Percentiles rank a stretch among this genome's conserved stretches.
These are phyloP conservation scores for Botrytis paeoniae DNA, from an alignment of 2,329 filamentous ascomycete genomes.

Conservation along the genomic window DNA sequence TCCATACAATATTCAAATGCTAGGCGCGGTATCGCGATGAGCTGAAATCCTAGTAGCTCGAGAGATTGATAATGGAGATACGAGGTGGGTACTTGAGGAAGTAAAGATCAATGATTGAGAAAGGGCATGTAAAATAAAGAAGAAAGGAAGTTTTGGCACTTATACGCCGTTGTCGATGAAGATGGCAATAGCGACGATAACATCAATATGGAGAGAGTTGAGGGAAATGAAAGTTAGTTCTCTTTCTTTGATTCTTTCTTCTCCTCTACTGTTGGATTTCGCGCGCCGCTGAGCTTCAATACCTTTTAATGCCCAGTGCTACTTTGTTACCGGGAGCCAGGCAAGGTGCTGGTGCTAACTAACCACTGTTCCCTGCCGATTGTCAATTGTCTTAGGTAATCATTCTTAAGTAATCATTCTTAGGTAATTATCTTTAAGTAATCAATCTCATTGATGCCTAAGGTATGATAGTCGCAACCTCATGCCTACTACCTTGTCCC, in stretches of 20 bases:
- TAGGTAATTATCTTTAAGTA: background rate
- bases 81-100: background rate
- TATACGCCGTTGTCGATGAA: background rate
- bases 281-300: background rate
- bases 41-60: background rate
- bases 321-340: background rate
- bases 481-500: background rate
- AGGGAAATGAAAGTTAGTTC: background rate
- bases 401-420: background rate
- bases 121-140: background rate
- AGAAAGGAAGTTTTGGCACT: background rate
- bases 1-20: background rate
- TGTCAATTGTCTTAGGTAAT: background rate
- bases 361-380: background rate
- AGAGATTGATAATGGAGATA: background rate
- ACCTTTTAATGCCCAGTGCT: background rate
- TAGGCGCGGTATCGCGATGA: background rate
- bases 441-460: background rate
- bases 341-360: no score
- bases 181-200: background rate
- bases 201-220: background rate
- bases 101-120: background rate
- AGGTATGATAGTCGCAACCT: background rate
- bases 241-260: conserved; percentile 1
- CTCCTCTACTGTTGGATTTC: background rate